A percentile compares a stretch with the other conserved stretches of the same genome.
phyloP scores from a whole-genome alignment of 2,329 filamentous ascomycete species.

The Didymella sp. region DNA sequence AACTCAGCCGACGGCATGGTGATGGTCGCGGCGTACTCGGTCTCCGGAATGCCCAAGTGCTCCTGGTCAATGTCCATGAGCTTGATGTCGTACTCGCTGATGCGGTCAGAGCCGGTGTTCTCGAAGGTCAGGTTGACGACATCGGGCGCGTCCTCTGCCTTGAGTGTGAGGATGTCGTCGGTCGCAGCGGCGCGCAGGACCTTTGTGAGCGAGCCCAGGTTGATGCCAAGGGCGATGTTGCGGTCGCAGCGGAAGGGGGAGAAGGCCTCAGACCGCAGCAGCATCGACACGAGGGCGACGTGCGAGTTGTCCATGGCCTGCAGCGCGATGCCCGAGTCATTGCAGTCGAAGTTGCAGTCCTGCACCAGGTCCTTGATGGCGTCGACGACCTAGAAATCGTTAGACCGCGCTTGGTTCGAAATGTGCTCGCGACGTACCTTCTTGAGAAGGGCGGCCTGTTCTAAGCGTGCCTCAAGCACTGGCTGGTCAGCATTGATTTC shows the following conservation, averaged over 20 bases:
- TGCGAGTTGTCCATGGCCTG: constrained; percentile 99
- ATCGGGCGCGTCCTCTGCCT: constrained; percentile 96
- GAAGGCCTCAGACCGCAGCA: constrained; percentile 95
- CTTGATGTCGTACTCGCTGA: constrained; percentile 99
- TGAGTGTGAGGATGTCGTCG: constrained; percentile 93
- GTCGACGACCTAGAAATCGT: constrained; percentile 78
- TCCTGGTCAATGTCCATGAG: constrained; percentile 99
- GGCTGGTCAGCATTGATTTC: constrained; percentile 28
- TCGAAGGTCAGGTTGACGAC: constrained; percentile 96
- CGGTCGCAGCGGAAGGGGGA: constrained; percentile 96
- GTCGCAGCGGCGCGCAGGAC: constrained; percentile 93
- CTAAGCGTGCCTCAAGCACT: constrained; percentile 97
- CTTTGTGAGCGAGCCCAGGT: constrained; percentile 95
- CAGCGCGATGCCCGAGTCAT: constrained; percentile 96
- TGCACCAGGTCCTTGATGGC: constrained; percentile 99
- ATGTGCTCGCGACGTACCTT: constrained; percentile 66
- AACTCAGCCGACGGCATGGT: constrained; percentile 89
- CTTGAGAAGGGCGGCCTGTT: constrained; percentile 93
- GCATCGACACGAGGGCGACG: constrained; percentile 98
- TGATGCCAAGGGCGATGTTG: constrained; percentile 97
- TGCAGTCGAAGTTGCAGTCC: constrained; percentile 99
- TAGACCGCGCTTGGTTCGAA: background rate
- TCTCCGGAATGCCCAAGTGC: constrained; percentile 97
- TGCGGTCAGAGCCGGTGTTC: constrained; percentile 82
- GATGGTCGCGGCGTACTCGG: constrained; percentile 94